A percentile compares a stretch with the other conserved stretches of the same genome.
phyloP scores from a whole-genome alignment of 768 basidiomycete species.

The Suillus sp. region DNA sequence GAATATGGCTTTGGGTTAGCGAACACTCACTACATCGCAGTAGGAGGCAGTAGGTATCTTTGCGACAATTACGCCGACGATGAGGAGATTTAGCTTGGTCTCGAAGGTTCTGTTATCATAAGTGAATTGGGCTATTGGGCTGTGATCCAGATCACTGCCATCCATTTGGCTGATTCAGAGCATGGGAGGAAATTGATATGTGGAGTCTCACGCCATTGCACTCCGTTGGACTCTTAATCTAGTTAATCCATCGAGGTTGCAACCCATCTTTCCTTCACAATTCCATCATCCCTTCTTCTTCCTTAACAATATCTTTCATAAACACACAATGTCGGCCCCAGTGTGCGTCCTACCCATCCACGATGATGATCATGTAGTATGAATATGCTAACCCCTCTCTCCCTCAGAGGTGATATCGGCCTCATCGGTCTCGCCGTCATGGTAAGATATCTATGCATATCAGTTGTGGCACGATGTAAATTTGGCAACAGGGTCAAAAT shows the following conservation, averaged over 20 bases:
- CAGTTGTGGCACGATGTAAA: conserved; percentile 15
- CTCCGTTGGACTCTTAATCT: conserved; percentile 23
- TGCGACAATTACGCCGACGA: conserved; percentile 1
- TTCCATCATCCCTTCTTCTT: conserved; percentile 36
- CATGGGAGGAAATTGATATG: conserved; percentile 20
- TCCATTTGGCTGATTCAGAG: conserved; percentile 8
- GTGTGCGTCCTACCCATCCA: conserved; percentile 44
- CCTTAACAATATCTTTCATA: conserved; percentile 37
- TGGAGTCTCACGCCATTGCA: conserved; percentile 24
- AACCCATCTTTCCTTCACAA: conserved; percentile 35
- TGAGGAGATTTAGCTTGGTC: neutral
- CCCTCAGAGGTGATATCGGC: conserved; percentile 88
- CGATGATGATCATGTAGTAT: conserved; percentile 16
- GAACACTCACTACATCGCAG: no score
- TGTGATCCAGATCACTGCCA: neutral
- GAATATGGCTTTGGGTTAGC: neutral
- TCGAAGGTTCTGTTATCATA: conserved; percentile 1
- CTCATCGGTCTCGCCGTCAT: conserved; percentile 99
- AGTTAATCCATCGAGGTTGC: conserved; percentile 23
- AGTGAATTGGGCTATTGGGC: conserved; percentile 7
- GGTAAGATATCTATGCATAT: conserved; percentile 51
- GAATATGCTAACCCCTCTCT: conserved; percentile 21
- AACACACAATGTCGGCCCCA: conserved; percentile 45
- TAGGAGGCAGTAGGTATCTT: no score
- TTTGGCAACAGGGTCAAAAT: conserved; percentile 78